Evolutionary conservation across 2,329 filamentous ascomycete species (phyloP).

Genomic region (Monosporascus cannonballus): DNA sequence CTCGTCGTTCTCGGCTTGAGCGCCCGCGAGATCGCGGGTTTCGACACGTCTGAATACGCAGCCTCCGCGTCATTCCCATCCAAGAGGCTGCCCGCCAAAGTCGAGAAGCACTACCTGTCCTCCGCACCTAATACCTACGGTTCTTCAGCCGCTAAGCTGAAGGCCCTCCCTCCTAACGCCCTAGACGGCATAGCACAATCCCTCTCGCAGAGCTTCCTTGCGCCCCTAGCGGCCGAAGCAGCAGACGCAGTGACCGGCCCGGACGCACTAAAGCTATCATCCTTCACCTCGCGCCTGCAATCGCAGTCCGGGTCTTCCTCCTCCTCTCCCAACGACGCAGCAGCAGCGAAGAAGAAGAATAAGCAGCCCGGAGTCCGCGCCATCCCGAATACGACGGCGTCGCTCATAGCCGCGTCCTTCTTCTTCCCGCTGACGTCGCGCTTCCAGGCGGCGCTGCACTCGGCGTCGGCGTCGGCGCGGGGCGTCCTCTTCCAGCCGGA

Average conservation of each 20-base stretch:
- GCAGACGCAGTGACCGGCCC: constrained; percentile 77
- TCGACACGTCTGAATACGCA: constrained; percentile 52
- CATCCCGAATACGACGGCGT: constrained; percentile 72
- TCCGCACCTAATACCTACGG: constrained; percentile 17
- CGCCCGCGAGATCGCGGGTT: constrained; percentile 78
- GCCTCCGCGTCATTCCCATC: constrained; percentile 63
- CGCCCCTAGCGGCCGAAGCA: constrained; percentile 73
- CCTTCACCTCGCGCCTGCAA: constrained; percentile 73
- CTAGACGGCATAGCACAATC: constrained; percentile 63
- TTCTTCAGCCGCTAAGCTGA: constrained; percentile 33
- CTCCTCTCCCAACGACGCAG: constrained; percentile 24
- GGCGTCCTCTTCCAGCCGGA: constrained; percentile 68
- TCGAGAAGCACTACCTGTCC: constrained; percentile 63
- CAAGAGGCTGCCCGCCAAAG: constrained; percentile 66
- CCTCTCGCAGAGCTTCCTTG: constrained; percentile 67
- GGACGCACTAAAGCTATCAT: constrained; percentile 79
- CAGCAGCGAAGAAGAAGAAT: constrained; percentile 23
- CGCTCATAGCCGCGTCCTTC: constrained; percentile 68
- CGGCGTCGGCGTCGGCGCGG: constrained; percentile 32
- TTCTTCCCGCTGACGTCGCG: constrained; percentile 82
- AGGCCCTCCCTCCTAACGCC: constrained; percentile 48
- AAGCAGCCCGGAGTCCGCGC: constrained; percentile 39
- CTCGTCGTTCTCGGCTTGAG: constrained; percentile 77
- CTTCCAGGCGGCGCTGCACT: constrained; percentile 60
- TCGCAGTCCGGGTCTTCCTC: constrained; percentile 36